A percentile compares a stretch with the other conserved stretches of the same genome.
These are phyloP conservation scores for Umbelopsis sp. DNA, from an alignment of 371 early-diverging fungal species.

Conservation along the genomic window DNA sequence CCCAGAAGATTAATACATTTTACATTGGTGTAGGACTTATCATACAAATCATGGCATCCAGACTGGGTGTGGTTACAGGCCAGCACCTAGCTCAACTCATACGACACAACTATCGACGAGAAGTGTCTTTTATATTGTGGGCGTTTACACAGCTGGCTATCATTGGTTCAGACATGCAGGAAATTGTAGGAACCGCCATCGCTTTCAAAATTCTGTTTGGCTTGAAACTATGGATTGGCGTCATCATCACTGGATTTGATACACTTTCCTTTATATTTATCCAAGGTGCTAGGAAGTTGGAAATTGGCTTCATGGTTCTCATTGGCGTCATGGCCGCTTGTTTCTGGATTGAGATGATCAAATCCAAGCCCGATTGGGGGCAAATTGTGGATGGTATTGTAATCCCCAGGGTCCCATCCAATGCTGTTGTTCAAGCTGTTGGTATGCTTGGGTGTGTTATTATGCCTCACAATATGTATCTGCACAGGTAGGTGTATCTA, in stretches of 20 bases:
- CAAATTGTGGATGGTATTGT: conserved; percentile 63
- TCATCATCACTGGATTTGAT: conserved; percentile 69
- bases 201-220: conserved; percentile 68
- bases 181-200: conserved; percentile 82
- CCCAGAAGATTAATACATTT: background rate
- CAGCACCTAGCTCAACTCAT: conserved; percentile 67
- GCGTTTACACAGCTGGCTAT: conserved; percentile 72
- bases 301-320: conserved; percentile 66
- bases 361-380: conserved; percentile 55
- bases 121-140: conserved; percentile 56
- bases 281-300: conserved; percentile 67
- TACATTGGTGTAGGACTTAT: conserved; percentile 40
- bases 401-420: conserved; percentile 57
- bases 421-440: conserved; percentile 66
- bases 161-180: conserved; percentile 73
- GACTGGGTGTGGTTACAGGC: conserved; percentile 72
- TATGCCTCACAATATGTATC: conserved; percentile 79
- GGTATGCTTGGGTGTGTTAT: conserved; percentile 73
- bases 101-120: conserved; percentile 51
- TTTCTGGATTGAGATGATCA: conserved; percentile 69
- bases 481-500: conserved; percentile 50
- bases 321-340: conserved; percentile 68
- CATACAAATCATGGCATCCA: conserved; percentile 66
- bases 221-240: conserved; percentile 68
- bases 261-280: conserved; percentile 67